Evolutionary conservation across 768 basidiomycete genomes (phyloP), one percentile per base, ranked within the genome.

Genomic region (Phanerochaete sordida): DNA sequence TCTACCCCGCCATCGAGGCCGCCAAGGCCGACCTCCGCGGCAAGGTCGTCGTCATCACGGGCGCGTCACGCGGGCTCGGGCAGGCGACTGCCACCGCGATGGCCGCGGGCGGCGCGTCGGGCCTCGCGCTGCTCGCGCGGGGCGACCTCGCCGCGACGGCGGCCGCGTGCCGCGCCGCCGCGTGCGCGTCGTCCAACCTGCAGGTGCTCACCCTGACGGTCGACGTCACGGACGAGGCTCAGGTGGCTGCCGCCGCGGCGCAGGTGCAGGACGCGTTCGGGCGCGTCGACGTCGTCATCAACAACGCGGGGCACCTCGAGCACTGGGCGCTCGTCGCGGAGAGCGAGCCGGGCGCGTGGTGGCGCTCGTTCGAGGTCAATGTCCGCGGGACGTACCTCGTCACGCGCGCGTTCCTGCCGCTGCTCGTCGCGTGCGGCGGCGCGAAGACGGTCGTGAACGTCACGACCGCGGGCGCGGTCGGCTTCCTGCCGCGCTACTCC

Each of bases 1-100:
- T 65, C 45, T 72, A 73, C 58, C 68, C 70, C 0, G 66, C 64
- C 21, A 71, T 73, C 19, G 67, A 68, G 48, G 70, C 70, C 4
- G 2, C 37, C 12, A 62, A 62, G n/a, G 50, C 53, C 1, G 52
- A 67, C 27, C 62, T 65, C 47, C 44, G 46, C 23, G 44, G 56
- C 2, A 69, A 70, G 59, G 68, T 72, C 19, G 70, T 71, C 26
- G 60, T 51, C 30, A 33, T 51, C 50, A 51, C 50, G 7, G 50
- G 50, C 11, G 31, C 31, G 16, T 51, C 50, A 19, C 9, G 31
- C 15, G 50, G 50, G 13, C 19, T 51, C 12, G 50, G 50, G 4
- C 28, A 51, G 12, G 30, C 50, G 4, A 51, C 30, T 30, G 50
- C 50, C 28, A 16, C 33, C 31, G 50, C 50, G 13, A 33, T 51